Conservation (phyloP, 768 basidiomycete genomes). For the Psilocybe cubensis region DNA sequence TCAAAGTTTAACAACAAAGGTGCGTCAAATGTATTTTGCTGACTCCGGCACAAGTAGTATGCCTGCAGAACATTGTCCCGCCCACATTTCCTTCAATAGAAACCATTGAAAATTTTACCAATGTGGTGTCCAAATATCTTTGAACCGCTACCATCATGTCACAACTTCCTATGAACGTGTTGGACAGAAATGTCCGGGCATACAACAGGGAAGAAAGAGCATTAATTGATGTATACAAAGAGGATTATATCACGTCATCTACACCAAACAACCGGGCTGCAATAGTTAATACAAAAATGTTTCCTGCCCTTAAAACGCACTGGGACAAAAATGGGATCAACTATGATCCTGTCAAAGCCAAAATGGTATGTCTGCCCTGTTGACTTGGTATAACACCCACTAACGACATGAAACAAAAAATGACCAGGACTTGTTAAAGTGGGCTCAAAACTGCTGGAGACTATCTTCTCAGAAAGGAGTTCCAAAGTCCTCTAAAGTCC, state of each 20-base stretch:
- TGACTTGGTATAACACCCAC: neutral
- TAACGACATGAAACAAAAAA: neutral
- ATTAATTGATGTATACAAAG: neutral
- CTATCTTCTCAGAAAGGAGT: neutral
- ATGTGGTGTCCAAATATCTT: no score
- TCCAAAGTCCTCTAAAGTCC: neutral
- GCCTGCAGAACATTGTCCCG: no score
- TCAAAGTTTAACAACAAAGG: neutral
- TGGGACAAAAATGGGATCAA: neutral
- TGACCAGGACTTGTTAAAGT: neutral
- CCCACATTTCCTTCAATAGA: no score
- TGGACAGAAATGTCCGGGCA: no score
- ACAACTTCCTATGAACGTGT: no score
- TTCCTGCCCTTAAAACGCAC: no score
- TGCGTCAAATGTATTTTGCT: no score
- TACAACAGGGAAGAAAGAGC: neutral
- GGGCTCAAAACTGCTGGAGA: neutral
- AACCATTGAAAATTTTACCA: no score
- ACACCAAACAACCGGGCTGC: neutral
- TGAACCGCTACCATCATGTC: no score
- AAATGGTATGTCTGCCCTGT: no score
- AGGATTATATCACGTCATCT: neutral
- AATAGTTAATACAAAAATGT: no score
- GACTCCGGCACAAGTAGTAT: no score
- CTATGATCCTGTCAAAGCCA: neutral